Evolutionary conservation across 139 green algal species (phyloP).

Genomic region (Chlorella sp.): DNA sequence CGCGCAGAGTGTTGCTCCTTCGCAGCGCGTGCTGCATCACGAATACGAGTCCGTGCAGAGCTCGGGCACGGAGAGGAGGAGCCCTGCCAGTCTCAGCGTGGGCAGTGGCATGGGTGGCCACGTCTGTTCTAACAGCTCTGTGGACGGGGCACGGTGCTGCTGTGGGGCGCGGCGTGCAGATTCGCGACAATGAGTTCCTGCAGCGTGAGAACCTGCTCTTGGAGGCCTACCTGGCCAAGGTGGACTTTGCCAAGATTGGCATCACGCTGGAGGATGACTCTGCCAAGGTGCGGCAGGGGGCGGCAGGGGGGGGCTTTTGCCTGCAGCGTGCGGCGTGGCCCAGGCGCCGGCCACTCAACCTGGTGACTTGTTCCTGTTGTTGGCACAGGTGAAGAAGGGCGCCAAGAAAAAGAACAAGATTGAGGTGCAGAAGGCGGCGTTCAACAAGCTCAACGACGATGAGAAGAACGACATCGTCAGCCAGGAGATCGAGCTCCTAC

Average conservation of each 20-base stretch:
- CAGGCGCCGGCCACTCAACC: too few relatives aligned
- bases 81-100: too few relatives aligned
- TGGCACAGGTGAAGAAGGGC: slow-evolving; percentile 33
- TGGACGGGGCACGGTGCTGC: too few relatives aligned
- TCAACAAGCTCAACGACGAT: slow-evolving; percentile 44
- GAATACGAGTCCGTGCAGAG: too few relatives aligned
- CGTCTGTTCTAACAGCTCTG: too few relatives aligned
- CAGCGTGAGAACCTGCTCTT: slow-evolving; percentile 49
- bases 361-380: too few relatives aligned
- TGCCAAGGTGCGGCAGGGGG: slow-evolving; percentile 6
- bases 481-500: slow-evolving; percentile 56
- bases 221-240: slow-evolving; percentile 42
- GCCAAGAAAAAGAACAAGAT: slow-evolving; percentile 22
- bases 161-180: slow-evolving; percentile 16
- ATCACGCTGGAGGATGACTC: slow-evolving; percentile 12
- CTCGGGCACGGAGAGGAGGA: too few relatives aligned
- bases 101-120: too few relatives aligned
- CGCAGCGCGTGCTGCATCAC: too few relatives aligned
- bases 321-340: too few relatives aligned
- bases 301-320: background rate
- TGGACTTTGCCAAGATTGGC: slow-evolving; percentile 19
- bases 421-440: slow-evolving; percentile 16
- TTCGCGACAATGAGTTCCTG: slow-evolving; percentile 49
- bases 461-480: slow-evolving; percentile 63
- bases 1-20: background rate